A percentile compares a stretch with the other conserved stretches of the same genome.
phyloP scores from a whole-genome alignment of 192 early-diverging fungal species.

The Coemansia sp. region DNA sequence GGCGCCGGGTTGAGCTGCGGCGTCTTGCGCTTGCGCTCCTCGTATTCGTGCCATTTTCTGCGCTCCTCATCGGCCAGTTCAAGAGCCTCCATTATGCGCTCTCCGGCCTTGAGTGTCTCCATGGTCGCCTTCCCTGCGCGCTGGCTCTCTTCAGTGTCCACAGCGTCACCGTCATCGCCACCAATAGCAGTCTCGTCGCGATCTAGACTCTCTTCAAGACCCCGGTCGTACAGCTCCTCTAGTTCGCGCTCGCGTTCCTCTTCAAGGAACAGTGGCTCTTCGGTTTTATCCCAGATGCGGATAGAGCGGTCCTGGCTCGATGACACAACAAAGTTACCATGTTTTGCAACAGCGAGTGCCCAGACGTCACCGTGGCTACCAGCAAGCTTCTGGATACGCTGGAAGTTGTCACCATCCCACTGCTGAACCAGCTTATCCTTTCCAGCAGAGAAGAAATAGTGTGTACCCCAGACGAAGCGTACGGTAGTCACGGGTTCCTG shows the following conservation, averaged over 20 bases:
- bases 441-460: constrained; percentile 91
- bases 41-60: constrained; percentile 62
- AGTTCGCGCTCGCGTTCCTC: constrained; percentile 95
- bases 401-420: constrained; percentile 98
- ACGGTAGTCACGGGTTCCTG: constrained; percentile 86
- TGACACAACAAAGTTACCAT: constrained; percentile 85
- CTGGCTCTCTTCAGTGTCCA: constrained; percentile 57
- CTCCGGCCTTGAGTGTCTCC: constrained; percentile 95
- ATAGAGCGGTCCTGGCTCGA: constrained; percentile 93
- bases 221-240: constrained; percentile 85
- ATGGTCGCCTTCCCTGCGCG: constrained; percentile 85
- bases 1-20: constrained; percentile 40
- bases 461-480: constrained; percentile 90
- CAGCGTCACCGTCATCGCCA: constrained; percentile 48
- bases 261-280: constrained; percentile 91
- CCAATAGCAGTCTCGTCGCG: constrained; percentile 26
- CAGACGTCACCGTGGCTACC: constrained; percentile 94
- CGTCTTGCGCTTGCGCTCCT: constrained; percentile 45
- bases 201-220: constrained; percentile 65
- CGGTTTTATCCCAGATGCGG: constrained; percentile 94
- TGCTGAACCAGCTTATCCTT: constrained; percentile 91
- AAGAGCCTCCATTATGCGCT: constrained; percentile 89
- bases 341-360: constrained; percentile 85
- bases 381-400: constrained; percentile 89
- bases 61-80: constrained; percentile 85